Base-by-base conservation (phyloP, 495 filamentous ascomycete genomes). In the Penicillium bialowiezense region DNA sequence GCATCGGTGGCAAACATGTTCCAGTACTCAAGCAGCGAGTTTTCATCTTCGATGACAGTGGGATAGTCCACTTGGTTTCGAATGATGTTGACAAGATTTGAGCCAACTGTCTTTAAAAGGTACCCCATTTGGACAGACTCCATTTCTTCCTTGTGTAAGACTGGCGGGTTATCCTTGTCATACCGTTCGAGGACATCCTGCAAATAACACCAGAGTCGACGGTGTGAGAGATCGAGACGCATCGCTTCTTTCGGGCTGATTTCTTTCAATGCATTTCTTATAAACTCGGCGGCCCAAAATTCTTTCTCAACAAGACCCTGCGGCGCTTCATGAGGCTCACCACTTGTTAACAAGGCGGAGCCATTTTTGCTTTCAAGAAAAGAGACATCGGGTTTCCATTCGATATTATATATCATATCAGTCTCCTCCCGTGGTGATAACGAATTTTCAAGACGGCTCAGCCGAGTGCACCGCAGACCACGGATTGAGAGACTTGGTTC, bases 331-430 rank as follows among this genome's bases (percentile, higher is more conserved):
- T 12, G 10, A 21, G 29, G 1, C 4, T 13, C 8, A 39, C n/a
- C 2, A 12, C 18, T 12, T 2, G 14, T 14, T 13, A 44, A 43
- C 8, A 35, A 18, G n/a, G 23, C 10, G 10, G 50, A 21, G 0
- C 1, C 23, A 34, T 29, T 19, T 0, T 36, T 20, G 3, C 5
- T 20, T 5, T 8, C 15, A n/a, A 64, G 5, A 26, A 63, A 51
- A 5, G n/a, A 21, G 0, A 59, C 52, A 44, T 63, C 59, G 1
- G 45, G 19, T 5, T 51, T 42, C 64, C 64, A 65, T 14, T 63
- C 45, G 9, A 67, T 41, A 0, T 39, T 42, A 38, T 63, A 61
- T 2, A 55, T 58, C 21, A 53, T 38, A 5, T 31, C 46, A 8
- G 28, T 29, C 12, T 36, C 28, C 5, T 55, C 52, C 14, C 1